Conservation (phyloP, 768 basidiomycete species). For the Kwoniella europaea region DNA sequence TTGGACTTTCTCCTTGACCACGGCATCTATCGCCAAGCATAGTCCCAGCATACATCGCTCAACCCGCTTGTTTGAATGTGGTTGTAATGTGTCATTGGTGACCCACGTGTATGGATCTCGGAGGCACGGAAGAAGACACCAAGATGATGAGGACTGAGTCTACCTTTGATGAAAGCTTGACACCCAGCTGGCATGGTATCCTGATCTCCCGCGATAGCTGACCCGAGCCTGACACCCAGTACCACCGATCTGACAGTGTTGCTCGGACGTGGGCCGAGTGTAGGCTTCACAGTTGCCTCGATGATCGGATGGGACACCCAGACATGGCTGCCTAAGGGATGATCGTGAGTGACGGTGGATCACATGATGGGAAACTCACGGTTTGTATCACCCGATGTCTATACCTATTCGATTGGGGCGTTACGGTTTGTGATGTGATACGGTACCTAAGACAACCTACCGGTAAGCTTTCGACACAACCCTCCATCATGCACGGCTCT, state of each 20-base stretch:
- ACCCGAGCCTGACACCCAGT: background rate
- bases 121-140: background rate
- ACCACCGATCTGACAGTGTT: background rate
- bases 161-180: background rate
- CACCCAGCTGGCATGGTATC: background rate
- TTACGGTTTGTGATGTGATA: no score
- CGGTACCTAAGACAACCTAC: no score
- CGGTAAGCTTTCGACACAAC: no score
- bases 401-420: no score
- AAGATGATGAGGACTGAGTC: background rate
- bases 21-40: conserved; percentile 11
- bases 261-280: no score
- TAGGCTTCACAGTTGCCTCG: background rate
- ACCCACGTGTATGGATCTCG: background rate
- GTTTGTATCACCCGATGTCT: no score
- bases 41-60: background rate
- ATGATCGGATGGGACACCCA: background rate
- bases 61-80: no score
- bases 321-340: background rate
- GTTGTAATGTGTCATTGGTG: conserved; percentile 1
- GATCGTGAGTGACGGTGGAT: background rate
- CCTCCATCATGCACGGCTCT: background rate
- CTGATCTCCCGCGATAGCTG: background rate
- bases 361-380: background rate
- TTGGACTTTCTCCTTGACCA: background rate